Evolutionary conservation across 495 filamentous ascomycete species (phyloP).

Genomic region (Rhypophila decipiens): DNA sequence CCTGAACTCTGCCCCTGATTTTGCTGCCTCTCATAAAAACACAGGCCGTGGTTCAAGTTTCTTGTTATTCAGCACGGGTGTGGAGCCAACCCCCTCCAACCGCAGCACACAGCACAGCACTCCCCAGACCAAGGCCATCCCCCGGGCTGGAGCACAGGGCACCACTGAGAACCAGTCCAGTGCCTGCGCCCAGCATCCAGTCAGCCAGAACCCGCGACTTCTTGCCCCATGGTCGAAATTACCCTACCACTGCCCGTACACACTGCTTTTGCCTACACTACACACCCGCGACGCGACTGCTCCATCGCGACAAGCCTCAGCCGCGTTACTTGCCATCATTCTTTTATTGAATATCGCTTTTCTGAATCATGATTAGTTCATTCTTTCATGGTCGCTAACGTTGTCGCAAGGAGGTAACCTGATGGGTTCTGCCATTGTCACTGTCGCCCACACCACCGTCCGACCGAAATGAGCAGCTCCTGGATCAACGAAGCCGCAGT

Average conservation of each 20-base stretch:
- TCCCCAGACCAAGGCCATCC: conserved; percentile 1
- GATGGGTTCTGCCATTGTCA: conserved; percentile 38
- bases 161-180: conserved; percentile 1
- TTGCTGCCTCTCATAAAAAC: conserved; percentile 8
- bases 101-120: conserved; percentile 14
- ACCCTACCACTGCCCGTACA: conserved; percentile 25
- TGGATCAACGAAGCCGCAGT: conserved; percentile 75
- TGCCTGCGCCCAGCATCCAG: conserved; percentile 8
- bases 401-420: conserved; percentile 34
- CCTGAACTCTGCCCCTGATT: conserved; percentile 4
- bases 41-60: background rate
- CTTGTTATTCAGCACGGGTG: conserved; percentile 8
- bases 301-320: conserved; percentile 45
- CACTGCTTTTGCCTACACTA: conserved; percentile 20
- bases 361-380: conserved; percentile 24
- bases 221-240: conserved; percentile 31
- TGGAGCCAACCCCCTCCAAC: conserved; percentile 18
- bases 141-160: background rate
- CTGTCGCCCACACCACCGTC: conserved; percentile 32
- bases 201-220: conserved; percentile 25
- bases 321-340: conserved; percentile 35
- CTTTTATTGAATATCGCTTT: conserved; percentile 25
- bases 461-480: conserved; percentile 58
- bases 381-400: conserved; percentile 41
- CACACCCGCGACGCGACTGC: conserved; percentile 47